Base-by-base conservation (phyloP, 768 basidiomycete species). In the Terana coerulea region DNA sequence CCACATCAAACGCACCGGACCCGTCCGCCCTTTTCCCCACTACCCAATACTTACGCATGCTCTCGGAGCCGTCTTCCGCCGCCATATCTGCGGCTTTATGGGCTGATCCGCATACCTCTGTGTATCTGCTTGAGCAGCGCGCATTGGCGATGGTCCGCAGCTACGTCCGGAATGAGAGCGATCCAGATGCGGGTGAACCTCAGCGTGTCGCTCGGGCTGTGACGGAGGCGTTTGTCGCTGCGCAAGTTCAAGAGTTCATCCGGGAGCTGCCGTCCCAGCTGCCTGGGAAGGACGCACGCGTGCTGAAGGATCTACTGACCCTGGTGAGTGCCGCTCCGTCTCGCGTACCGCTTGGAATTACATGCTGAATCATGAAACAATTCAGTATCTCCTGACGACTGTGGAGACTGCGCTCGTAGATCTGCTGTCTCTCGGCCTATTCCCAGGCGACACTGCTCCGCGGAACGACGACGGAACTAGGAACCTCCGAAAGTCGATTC, bases 181-280 rank as follows among this genome's bases (percentile, higher is more conserved):
- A 72, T n/a, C 58, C 68, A 0, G 86, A 89, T 61, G 75, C 84
- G 0, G 78, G 74, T 47, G 73, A 73, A 3, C 75, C 78, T 48
- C 79, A 79, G 34, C 73, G 83, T 11, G 76, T 86, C 0, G 74
- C 84, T 1, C 78, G 73, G 53, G 87, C 82, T 0, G 74, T 86
- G 3, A 79, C 80, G 0, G 87, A 90, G 50, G 84, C 86, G 0
- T 88, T 85, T 52, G 72, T 89, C 5, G 86, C 79, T 1, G 67
- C 61, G 3, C 75, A 76, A 57, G 77, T 87, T 1, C 73, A 72
- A 11, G 70, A 72, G 22, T 75, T 82, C 55, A 70, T 84, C 19
- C 57, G 65, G 1, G 60, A 55, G 4, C 58, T 81, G 11, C 47
- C 35, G 6, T 28, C 22, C 1, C 25, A 39, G 25, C 24, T 68